phyloP scores from a whole-genome alignment of 306 rosid genomes.

The Neltuma alba region DNA sequence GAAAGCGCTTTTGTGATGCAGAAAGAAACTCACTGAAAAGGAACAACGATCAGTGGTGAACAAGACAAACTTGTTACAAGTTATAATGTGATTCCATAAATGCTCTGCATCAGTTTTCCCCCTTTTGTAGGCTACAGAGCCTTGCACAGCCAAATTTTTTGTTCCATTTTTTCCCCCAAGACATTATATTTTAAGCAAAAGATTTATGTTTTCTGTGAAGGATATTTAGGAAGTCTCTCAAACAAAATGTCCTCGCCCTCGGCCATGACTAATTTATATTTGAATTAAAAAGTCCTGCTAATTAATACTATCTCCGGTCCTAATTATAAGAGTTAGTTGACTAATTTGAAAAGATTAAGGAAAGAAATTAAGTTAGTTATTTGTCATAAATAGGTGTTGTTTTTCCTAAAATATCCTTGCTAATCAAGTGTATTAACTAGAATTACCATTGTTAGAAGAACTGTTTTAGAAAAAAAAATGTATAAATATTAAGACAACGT shows the following conservation, averaged over 20 bases:
- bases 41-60: background rate
- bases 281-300: background rate
- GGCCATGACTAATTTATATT: background rate
- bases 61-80: background rate
- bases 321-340: too few relatives aligned
- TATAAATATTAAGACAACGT: too few relatives aligned
- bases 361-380: too few relatives aligned
- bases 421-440: too few relatives aligned
- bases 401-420: too few relatives aligned
- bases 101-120: background rate
- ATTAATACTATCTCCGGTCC: too few relatives aligned
- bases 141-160: background rate
- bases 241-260: background rate
- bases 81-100: background rate
- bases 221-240: background rate
- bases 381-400: too few relatives aligned
- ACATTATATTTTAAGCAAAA: too few relatives aligned
- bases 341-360: too few relatives aligned
- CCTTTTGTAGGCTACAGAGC: background rate
- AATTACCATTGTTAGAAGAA: too few relatives aligned
- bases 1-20: background rate
- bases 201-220: background rate
- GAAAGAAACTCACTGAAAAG: background rate
- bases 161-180: background rate
- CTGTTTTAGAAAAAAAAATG: too few relatives aligned